Evolutionary conservation across 768 basidiomycete genomes (phyloP), one percentile per base, ranked within the genome.

Genomic region (Russula dissimulans): DNA sequence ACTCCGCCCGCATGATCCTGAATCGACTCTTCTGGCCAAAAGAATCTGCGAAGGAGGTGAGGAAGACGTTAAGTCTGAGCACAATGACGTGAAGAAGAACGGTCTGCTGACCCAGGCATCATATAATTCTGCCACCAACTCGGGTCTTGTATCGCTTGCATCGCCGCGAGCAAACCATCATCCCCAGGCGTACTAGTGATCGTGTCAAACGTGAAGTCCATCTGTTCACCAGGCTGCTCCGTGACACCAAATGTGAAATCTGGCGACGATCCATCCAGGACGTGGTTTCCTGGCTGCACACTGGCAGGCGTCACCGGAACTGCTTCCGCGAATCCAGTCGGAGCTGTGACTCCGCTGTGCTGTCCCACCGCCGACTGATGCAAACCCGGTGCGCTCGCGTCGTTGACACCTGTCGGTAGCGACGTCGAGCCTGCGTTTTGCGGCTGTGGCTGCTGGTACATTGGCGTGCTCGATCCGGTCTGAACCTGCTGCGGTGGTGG

Each of bases 71-170:
- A 32, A 50, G 48, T 5, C 12, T 15, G 18, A 44, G 41, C 17
- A 17, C 14, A 4, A 29, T 10, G 41, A 57, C 5, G 41, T 14
- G 2, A 32, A 49, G 31, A 9, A n/a, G 9, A 4, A 4, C 15
- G 29, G 43, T 14, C 31, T 39, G 66, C 73, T 29, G 51, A 86
- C 85, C 89, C 89, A 41, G 89, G 89, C 86, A 91, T 87, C 87
- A 90, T 86, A 83, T 89, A 85, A 51, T 80, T 86, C 46, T 78
- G 72, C 87, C 86, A 89, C 80, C 83, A 91, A 8, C 74, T 78
- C 3, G 83, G 83, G 52, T 84, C 87, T 62, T 86, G 84, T 57
- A 91, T 75, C 32, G 82, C 82, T 52, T 82, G 79, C 84, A 91
- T 85, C 18, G 86, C 80, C 0, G 87, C 88, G 62, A 87, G 75